Base-by-base conservation (phyloP, 2,329 filamentous ascomycete species). In the Penicillium oxalicum region DNA sequence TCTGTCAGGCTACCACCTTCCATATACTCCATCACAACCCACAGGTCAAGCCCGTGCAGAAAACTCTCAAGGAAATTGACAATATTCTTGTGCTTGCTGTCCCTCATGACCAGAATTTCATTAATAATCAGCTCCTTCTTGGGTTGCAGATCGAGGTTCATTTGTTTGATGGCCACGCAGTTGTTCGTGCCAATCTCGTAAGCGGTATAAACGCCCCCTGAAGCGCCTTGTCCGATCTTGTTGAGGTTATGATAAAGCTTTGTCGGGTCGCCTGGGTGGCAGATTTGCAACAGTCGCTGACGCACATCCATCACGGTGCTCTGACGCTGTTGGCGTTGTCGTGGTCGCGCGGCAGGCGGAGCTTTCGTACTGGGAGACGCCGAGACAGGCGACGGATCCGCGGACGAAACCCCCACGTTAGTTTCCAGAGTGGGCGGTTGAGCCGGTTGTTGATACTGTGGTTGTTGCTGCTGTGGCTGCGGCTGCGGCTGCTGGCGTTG, bases 1-100 rank as follows among this genome's bases (percentile, higher is more conserved):
- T 98, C 93, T 9, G 93, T 98, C 67, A 98, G 76, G 70, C 90
- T 96, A 54, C 93, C 93, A 51, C 93, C 93, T 70, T 98, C 91
- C 93, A 98, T 98, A 64, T 91, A 98, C 72, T 98, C 93, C 93
- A 98, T 98, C 32, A 97, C 89, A 1, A 98, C 93, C 93, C 93
- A 98, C 28, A 98, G 75, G 69, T 97, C 93, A 38, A 91, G 88
- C 9, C 82, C 81, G 49, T 91, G 86, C 9, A 98, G 77, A 69
- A 91, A 97, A 68, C 91, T 96, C 74, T 97, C 93, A 74, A 97
- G 91, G 70, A 97, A 98, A 70, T 98, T 98, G 72, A 98, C 93
- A 71, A 98, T 95, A 67, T 97, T 97, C 62, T 90, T 91, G 67
- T 98, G 93, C 50, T 88, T 93, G 76, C 91, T 96, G 63, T 97